Conservation (phyloP, 1,284 basidiomycete genomes). For the Ceratobasidium sp. region DNA sequence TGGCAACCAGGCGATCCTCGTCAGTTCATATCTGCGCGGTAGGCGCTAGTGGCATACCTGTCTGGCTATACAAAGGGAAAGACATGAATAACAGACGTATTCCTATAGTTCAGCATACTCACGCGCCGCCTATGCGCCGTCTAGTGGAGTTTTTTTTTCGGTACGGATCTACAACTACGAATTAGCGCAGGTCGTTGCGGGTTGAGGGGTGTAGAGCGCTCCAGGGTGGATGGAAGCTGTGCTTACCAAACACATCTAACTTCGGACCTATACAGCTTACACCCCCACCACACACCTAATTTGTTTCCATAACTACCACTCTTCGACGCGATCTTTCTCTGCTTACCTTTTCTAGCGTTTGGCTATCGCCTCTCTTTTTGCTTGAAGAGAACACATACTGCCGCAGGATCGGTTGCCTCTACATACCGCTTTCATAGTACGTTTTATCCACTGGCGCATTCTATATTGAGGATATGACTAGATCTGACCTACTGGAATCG, state of each 20-base stretch:
- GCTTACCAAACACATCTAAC: too few species aligned
- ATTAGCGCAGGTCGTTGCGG: neutral
- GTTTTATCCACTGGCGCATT: neutral
- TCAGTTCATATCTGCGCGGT: neutral
- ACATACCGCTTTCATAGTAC: too few species aligned
- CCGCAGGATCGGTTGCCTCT: constrained; percentile 38
- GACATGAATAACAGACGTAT: neutral
- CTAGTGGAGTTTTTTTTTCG: neutral
- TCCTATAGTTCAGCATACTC: neutral
- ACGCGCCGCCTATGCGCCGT: neutral
- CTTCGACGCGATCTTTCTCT: neutral
- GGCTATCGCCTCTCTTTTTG: neutral
- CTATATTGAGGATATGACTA: neutral
- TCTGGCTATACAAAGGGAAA: neutral
- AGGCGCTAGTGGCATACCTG: neutral
- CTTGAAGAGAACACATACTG: neutral
- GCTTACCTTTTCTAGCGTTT: neutral
- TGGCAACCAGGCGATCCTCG: neutral
- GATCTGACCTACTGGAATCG: neutral
- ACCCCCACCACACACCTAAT: neutral
- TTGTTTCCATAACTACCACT: neutral
- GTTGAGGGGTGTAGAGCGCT: neutral
- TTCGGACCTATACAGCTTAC: too few species aligned
- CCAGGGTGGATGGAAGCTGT: neutral
- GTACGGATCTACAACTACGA: too few species aligned